phyloP scores from a whole-genome alignment of 2,329 filamentous ascomycete species.

The Orbilia quercus region DNA sequence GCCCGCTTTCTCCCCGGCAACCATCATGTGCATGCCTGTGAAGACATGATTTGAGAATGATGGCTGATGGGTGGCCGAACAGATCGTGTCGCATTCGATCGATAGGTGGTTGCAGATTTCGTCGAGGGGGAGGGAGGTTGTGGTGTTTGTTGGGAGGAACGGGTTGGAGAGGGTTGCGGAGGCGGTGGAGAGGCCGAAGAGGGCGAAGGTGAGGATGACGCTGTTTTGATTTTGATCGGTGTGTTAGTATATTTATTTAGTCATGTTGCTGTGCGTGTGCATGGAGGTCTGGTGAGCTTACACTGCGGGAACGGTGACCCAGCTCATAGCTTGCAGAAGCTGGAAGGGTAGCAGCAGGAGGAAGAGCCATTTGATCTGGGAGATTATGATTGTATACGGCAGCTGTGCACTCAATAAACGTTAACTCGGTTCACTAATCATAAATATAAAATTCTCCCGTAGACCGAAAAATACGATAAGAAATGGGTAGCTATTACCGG shows the following conservation, averaged over 20 bases:
- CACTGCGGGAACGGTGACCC: slow-evolving; percentile 78
- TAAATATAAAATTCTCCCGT: no score
- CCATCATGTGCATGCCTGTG: slow-evolving; percentile 30
- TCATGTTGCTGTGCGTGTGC: no score
- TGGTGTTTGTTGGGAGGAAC: slow-evolving; percentile 11
- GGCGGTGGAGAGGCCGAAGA: slow-evolving; percentile 46
- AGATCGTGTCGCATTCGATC: slow-evolving; percentile 54
- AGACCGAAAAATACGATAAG: no score
- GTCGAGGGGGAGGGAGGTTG: slow-evolving; percentile 52
- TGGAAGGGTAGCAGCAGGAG: slow-evolving; percentile 84
- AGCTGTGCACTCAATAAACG: slow-evolving; percentile 62
- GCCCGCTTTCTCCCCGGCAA: slow-evolving; percentile 35
- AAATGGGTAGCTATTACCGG: slow-evolving; percentile 44
- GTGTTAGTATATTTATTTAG: no score
- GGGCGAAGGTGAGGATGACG: slow-evolving; percentile 28
- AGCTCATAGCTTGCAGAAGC: slow-evolving; percentile 72
- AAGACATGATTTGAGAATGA: slow-evolving; percentile 42
- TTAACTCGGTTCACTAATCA: no score
- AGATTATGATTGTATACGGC: slow-evolving; percentile 83
- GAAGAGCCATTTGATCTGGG: slow-evolving; percentile 88
- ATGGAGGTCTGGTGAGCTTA: no score
- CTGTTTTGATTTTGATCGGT: neutral
- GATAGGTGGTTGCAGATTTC: slow-evolving; percentile 41
- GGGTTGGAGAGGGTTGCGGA: slow-evolving; percentile 33
- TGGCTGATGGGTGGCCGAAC: slow-evolving; percentile 39